phyloP scores from a whole-genome alignment of 345 rosid genomes.

The Anastatica hierochuntica region DNA sequence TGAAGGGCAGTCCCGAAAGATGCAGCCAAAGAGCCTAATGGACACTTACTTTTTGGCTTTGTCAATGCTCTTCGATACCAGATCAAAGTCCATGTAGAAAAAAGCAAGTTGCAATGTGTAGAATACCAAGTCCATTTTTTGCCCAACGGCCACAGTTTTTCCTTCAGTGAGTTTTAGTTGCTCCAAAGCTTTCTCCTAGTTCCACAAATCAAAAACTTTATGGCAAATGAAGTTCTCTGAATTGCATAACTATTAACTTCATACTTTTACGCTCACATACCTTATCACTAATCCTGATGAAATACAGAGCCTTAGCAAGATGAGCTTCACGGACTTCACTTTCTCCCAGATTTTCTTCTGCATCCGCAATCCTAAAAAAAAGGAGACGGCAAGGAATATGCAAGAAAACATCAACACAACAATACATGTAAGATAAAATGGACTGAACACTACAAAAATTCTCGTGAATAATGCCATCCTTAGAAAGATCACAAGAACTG shows the following conservation, averaged over 20 bases:
- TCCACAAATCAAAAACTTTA: background rate
- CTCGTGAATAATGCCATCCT: too few species aligned
- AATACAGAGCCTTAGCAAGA: constrained; percentile 85
- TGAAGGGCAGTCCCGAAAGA: too few species aligned
- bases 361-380: constrained; percentile 76
- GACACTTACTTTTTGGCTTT: constrained; percentile 77
- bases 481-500: too few species aligned
- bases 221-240: constrained; percentile 1
- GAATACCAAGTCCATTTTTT: constrained; percentile 94
- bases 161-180: constrained; percentile 89
- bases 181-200: constrained; percentile 87
- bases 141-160: constrained; percentile 98
- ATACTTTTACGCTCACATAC: constrained; percentile 26
- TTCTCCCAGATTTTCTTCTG: constrained; percentile 95
- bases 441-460: too few species aligned
- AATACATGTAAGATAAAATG: background rate
- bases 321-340: constrained; percentile 99
- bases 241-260: background rate
- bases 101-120: constrained; percentile 75
- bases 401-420: constrained; percentile 7
- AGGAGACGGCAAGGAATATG: constrained; percentile 8
- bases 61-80: constrained; percentile 89
- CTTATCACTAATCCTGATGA: constrained; percentile 78
- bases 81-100: constrained; percentile 94
- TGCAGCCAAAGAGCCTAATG: background rate